A percentile compares a stretch with the other conserved stretches of the same genome.
Conservation (phyloP, 371 early-diverging fungal species). For the Polyrhizophydium stewartii region DNA sequence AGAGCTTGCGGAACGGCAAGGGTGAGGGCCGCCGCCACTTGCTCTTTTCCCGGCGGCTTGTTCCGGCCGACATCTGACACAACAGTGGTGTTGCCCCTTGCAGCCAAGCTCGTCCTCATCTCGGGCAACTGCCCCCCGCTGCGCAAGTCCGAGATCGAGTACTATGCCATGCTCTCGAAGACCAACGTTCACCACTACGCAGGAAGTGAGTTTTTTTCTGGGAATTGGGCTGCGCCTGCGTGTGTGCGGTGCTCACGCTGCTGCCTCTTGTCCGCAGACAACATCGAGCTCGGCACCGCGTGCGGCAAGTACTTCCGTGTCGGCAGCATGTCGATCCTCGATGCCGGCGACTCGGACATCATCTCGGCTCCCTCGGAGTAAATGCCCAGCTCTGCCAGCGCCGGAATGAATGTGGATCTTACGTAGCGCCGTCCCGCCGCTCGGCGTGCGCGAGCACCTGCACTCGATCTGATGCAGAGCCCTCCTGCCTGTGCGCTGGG, state of each 20-base stretch:
- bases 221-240: conserved; percentile 5
- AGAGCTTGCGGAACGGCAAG: conserved; percentile 95
- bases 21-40: no score
- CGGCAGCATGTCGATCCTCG: conserved; percentile 93
- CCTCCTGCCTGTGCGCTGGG: no score
- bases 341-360: conserved; percentile 95
- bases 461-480: no score
- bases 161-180: conserved; percentile 99
- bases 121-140: conserved; percentile 98
- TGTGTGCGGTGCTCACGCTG: no score
- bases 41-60: no score
- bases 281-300: conserved; percentile 98
- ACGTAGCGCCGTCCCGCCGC: no score
- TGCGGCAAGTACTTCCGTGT: conserved; percentile 99
- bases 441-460: no score
- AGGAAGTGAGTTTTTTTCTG: conserved; percentile 58
- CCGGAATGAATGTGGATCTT: not conserved
- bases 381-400: no score
- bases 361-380: conserved; percentile 28
- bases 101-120: conserved; percentile 97
- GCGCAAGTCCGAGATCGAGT: conserved; percentile 98
- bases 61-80: no score
- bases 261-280: conserved; percentile 52
- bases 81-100: not conserved
- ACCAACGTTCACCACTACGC: conserved; percentile 98